A percentile compares a stretch with the other conserved stretches of the same genome.
These are phyloP conservation scores for Selenicereus undatus DNA, from an alignment of 148 eudicot species.

Conservation along the genomic window DNA sequence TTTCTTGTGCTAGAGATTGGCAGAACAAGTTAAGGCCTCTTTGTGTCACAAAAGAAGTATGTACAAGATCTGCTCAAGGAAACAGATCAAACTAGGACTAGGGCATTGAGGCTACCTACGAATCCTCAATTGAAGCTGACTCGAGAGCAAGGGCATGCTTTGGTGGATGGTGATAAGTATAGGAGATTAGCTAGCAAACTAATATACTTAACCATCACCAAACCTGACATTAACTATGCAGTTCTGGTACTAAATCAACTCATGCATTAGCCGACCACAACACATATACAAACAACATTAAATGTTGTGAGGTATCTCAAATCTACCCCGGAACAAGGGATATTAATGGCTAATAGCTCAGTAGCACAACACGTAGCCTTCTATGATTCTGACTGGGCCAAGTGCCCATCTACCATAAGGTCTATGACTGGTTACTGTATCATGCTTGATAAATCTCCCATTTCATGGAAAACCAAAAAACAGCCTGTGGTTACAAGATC, in stretches of 20 bases:
- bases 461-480: conserved; percentile 3
- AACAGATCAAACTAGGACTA: neutral
- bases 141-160: neutral
- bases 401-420: too few species aligned
- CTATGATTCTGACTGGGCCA: neutral
- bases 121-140: neutral
- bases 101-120: neutral
- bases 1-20: neutral
- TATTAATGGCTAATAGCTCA: neutral
- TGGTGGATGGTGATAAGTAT: neutral
- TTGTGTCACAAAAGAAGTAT: neutral
- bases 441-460: neutral
- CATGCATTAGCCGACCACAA: neutral
- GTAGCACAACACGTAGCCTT: neutral
- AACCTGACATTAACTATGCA: neutral
- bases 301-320: neutral
- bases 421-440: too few species aligned
- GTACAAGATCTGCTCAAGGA: neutral
- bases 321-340: neutral
- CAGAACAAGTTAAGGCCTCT: neutral
- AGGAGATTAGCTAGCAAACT: neutral
- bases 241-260: neutral
- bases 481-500: neutral
- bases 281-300: neutral
- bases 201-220: neutral